Conservation (phyloP, 306 rosid species). For the Cucurbita pepo region DNA sequence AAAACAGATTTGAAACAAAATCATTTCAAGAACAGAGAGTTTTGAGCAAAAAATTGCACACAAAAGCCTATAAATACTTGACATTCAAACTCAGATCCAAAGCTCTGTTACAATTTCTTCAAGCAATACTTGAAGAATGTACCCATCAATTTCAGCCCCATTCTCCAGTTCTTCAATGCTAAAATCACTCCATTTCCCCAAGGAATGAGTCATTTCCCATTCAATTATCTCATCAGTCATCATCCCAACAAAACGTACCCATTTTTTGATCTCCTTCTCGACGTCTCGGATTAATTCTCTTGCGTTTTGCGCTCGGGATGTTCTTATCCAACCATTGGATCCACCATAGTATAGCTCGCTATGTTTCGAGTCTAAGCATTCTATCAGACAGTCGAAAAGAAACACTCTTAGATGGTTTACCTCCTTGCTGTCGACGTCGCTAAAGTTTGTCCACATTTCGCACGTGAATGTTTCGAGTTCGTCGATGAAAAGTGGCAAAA, state of each 20-base stretch:
- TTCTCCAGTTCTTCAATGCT: slow-evolving; percentile 56
- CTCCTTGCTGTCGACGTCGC: slow-evolving; percentile 13
- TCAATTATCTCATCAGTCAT: slow-evolving; percentile 54
- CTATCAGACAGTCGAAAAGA: slow-evolving; percentile 51
- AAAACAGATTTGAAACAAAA: slow-evolving; percentile 32
- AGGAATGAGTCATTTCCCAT: slow-evolving; percentile 68
- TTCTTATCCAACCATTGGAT: slow-evolving; percentile 29
- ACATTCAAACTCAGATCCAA: neutral
- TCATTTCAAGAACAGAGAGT: neutral
- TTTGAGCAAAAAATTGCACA: neutral
- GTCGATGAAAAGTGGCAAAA: slow-evolving; percentile 21
- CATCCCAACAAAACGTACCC: slow-evolving; percentile 49
- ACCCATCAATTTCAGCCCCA: slow-evolving; percentile 38
- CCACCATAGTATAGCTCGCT: slow-evolving; percentile 28
- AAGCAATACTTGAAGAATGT: slow-evolving; percentile 44
- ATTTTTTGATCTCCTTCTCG: slow-evolving; percentile 33
- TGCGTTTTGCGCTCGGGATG: slow-evolving; percentile 16
- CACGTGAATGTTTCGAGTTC: slow-evolving; percentile 30
- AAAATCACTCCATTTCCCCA: slow-evolving; percentile 68
- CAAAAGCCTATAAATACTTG: neutral
- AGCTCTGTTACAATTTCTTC: slow-evolving; percentile 49
- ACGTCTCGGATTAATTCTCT: slow-evolving; percentile 30
- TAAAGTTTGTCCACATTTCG: slow-evolving; percentile 19
- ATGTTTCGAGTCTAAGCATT: slow-evolving; percentile 42
- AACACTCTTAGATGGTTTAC: slow-evolving; percentile 32